phyloP scores from a whole-genome alignment of 73 alveolate genomes.

The Paramecium biaurelia region DNA sequence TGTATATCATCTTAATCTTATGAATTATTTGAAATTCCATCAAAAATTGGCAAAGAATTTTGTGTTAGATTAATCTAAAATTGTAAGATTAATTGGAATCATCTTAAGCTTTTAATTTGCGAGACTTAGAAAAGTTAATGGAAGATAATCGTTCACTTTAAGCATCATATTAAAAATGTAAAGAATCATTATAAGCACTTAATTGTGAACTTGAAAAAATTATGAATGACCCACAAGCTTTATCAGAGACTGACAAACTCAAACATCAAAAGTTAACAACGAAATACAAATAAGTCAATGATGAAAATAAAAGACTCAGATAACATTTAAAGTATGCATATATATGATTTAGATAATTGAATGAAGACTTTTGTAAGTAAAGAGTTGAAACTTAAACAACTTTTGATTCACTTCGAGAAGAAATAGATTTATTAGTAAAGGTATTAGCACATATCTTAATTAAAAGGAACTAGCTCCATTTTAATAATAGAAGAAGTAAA shows the following conservation, averaged over 20 bases:
- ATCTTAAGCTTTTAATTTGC: neutral
- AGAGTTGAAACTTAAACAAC: neutral
- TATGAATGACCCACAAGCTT: neutral
- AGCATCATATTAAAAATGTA: constrained; percentile 30
- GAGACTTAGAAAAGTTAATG: constrained; percentile 1
- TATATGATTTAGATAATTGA: neutral
- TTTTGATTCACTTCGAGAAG: neutral
- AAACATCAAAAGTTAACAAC: neutral
- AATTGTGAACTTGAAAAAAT: constrained; percentile 4
- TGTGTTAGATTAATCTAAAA: neutral
- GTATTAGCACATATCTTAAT: neutral
- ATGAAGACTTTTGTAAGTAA: neutral
- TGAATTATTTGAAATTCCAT: constrained; percentile 48
- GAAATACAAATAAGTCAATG: neutral
- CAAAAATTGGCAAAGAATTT: constrained; percentile 12
- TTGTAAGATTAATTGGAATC: constrained; percentile 17
- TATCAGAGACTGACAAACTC: constrained; percentile 19
- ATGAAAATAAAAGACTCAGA: constrained; percentile 42
- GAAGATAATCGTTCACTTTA: neutral
- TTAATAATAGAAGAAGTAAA: neutral
- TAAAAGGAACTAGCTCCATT: neutral
- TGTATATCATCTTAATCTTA: neutral
- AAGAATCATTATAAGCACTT: constrained; percentile 34
- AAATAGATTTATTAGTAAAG: constrained; percentile 21
- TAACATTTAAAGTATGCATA: neutral